Conservation (phyloP, 345 rosid genomes). For the Carallia brachiata region DNA sequence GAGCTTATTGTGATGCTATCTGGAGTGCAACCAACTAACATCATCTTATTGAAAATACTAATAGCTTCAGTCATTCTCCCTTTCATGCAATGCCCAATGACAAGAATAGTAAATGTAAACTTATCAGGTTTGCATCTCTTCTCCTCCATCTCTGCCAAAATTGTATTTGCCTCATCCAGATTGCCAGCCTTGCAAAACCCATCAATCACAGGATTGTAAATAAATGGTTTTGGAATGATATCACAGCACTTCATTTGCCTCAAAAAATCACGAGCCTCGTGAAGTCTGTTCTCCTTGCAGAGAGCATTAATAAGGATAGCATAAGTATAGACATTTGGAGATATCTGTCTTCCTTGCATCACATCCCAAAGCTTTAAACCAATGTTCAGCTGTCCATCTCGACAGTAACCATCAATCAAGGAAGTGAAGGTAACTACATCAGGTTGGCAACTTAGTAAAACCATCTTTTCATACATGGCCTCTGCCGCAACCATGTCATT, state of each 20-base stretch:
- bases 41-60: constrained; percentile 68
- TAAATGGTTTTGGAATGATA: constrained; percentile 57
- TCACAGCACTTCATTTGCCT: constrained; percentile 46
- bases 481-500: constrained; percentile 56
- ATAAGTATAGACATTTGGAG: constrained; percentile 70
- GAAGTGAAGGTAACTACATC: constrained; percentile 79
- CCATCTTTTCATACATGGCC: constrained; percentile 51
- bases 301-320: constrained; percentile 63
- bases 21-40: constrained; percentile 69
- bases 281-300: constrained; percentile 68
- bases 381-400: constrained; percentile 57
- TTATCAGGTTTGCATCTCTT: constrained; percentile 79
- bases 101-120: constrained; percentile 84
- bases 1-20: constrained; percentile 61
- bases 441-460: constrained; percentile 45
- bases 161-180: constrained; percentile 69
- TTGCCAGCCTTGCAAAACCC: constrained; percentile 92
- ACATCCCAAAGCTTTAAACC: constrained; percentile 67
- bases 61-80: constrained; percentile 87
- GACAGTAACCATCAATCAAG: constrained; percentile 81
- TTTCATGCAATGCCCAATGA: constrained; percentile 89
- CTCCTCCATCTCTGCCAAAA: constrained; percentile 70
- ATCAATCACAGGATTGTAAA: constrained; percentile 90
- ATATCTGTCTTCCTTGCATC: constrained; percentile 52
- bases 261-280: constrained; percentile 71